phyloP scores from a whole-genome alignment of 208 protist genomes.

The Leishmania lainsoni region DNA sequence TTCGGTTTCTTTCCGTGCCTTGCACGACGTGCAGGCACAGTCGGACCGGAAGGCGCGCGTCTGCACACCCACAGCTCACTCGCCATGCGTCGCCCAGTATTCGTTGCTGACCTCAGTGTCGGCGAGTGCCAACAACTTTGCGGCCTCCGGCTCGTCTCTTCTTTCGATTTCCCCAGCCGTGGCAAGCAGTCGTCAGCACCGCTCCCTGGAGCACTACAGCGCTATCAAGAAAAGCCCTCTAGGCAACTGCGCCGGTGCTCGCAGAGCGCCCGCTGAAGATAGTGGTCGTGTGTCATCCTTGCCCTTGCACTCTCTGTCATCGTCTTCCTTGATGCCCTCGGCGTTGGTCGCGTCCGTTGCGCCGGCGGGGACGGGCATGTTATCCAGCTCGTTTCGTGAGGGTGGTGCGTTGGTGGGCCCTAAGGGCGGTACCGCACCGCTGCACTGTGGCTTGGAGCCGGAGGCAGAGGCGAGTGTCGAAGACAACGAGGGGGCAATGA shows the following conservation, averaged over 20 bases:
- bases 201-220: neutral
- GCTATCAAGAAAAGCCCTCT: neutral
- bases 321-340: conserved; percentile 1
- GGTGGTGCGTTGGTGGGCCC: conserved; percentile 20
- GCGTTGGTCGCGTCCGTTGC: conserved; percentile 9
- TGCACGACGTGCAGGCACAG: no score
- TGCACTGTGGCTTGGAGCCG: neutral
- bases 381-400: conserved; percentile 1
- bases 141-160: neutral
- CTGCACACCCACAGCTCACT: neutral
- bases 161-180: neutral
- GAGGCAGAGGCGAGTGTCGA: neutral
- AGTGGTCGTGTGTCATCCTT: neutral
- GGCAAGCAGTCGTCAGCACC: neutral
- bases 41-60: no score
- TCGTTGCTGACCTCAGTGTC: neutral
- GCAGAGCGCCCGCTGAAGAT: neutral
- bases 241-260: neutral
- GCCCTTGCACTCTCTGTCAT: neutral
- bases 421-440: conserved; percentile 11
- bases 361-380: conserved; percentile 13
- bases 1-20: neutral
- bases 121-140: neutral
- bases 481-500: neutral
- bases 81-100: neutral